Conservation (phyloP, 169 alveolate genomes). For the Miamiensis avidus region DNA sequence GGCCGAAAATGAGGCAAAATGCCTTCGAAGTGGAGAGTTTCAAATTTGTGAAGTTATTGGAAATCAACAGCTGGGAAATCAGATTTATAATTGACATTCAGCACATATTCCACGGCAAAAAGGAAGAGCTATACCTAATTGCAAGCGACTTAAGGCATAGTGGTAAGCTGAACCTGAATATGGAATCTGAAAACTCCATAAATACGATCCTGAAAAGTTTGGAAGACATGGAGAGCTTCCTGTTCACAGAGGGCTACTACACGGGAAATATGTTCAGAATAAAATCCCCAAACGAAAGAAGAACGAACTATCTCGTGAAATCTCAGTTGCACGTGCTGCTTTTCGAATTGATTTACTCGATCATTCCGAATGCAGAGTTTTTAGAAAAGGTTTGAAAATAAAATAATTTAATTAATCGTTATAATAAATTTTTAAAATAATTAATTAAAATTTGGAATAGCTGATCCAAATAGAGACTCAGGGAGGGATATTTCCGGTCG, state of each 20-base stretch:
- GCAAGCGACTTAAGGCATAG: background rate
- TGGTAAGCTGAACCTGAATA: background rate
- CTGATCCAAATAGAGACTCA: too few species aligned
- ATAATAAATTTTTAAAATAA: too few species aligned
- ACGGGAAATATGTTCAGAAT: background rate
- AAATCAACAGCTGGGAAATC: background rate
- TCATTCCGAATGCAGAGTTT: background rate
- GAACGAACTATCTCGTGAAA: background rate
- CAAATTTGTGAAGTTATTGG: background rate
- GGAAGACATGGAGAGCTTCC: background rate
- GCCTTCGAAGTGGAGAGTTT: background rate
- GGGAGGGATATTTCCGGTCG: too few species aligned
- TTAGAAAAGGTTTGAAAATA: background rate
- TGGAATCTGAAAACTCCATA: background rate
- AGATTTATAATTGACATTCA: background rate
- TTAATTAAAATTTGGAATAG: too few species aligned
- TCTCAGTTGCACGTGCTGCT: background rate
- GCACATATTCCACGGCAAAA: background rate
- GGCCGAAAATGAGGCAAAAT: background rate
- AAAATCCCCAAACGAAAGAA: background rate
- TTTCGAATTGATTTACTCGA: background rate
- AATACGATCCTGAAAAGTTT: too few species aligned
- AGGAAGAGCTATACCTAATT: background rate
- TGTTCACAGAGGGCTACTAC: background rate
- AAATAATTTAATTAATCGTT: background rate